These are phyloP conservation scores for Candida tunisiensis DNA, from an alignment of 1,139 yeast genomes.

Conservation along the genomic window DNA sequence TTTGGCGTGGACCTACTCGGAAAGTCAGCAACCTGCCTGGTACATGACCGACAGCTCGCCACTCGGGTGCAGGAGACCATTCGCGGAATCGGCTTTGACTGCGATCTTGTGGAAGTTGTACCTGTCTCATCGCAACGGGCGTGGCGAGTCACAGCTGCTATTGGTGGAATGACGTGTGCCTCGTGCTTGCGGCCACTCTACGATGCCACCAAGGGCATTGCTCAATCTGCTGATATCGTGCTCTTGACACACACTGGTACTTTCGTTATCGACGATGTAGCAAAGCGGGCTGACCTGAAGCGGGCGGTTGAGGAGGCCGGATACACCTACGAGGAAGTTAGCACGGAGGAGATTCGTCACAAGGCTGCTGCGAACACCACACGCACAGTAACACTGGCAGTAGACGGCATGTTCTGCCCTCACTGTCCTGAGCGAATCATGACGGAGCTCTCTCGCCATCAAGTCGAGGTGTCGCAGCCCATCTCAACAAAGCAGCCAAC, in stretches of 20 bases:
- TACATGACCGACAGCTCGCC: slow-evolving; percentile 32
- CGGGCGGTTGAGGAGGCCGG: slow-evolving; percentile 49
- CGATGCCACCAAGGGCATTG: slow-evolving; percentile 39
- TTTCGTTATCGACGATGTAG: slow-evolving; percentile 26
- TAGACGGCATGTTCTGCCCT: slow-evolving; percentile 57
- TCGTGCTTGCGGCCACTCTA: no score
- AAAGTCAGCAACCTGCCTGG: slow-evolving; percentile 16
- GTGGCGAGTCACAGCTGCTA: slow-evolving; percentile 31
- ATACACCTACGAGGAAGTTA: slow-evolving; percentile 32
- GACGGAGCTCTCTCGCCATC: slow-evolving; percentile 30
- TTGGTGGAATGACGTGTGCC: slow-evolving; percentile 66
- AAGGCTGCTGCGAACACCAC: slow-evolving; percentile 20
- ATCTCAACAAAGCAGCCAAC: slow-evolving; percentile 38
- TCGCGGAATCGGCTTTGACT: slow-evolving; percentile 39
- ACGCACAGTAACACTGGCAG: slow-evolving; percentile 38
- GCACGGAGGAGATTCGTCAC: slow-evolving; percentile 6
- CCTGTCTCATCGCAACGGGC: slow-evolving; percentile 8
- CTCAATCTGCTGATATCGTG: slow-evolving; percentile 36
- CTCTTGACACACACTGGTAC: slow-evolving; percentile 43
- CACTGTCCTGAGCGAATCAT: slow-evolving; percentile 49
- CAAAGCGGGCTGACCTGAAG: slow-evolving; percentile 23
- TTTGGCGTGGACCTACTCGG: slow-evolving; percentile 20
- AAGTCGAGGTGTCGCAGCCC: slow-evolving; percentile 35
- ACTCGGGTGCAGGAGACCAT: slow-evolving; percentile 30
- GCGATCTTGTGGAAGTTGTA: slow-evolving; percentile 17